phyloP scores from a whole-genome alignment of 257 asterid species.

The Paraleonurus japonicus region DNA sequence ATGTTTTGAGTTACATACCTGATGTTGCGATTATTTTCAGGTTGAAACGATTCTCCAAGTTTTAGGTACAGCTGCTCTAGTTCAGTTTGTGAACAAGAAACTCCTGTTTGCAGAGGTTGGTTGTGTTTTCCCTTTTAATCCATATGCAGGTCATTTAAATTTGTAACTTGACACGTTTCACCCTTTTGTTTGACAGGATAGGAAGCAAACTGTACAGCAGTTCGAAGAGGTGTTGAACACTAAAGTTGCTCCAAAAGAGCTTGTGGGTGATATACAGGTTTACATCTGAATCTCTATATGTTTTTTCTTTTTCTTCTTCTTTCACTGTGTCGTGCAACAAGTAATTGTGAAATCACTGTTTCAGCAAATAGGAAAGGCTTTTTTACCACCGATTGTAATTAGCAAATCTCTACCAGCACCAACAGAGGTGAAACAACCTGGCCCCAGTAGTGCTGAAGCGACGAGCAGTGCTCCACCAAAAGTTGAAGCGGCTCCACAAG shows the following conservation, averaged over 20 bases:
- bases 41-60: conserved; percentile 87
- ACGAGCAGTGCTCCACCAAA: neutral
- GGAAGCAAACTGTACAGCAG: conserved; percentile 74
- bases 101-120: conserved; percentile 85
- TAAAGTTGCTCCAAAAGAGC: conserved; percentile 76
- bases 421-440: conserved; percentile 38
- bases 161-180: neutral
- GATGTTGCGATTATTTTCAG: conserved; percentile 36
- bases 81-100: conserved; percentile 85
- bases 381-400: conserved; percentile 55
- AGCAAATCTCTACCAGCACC: conserved; percentile 69
- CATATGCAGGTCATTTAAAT: neutral
- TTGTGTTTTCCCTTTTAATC: neutral
- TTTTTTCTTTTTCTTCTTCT: neutral
- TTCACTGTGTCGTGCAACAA: neutral
- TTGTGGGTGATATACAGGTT: conserved; percentile 91
- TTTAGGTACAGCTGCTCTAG: conserved; percentile 79
- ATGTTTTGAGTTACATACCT: neutral
- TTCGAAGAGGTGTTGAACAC: conserved; percentile 67
- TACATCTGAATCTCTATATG: neutral
- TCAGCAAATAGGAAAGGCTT: conserved; percentile 88
- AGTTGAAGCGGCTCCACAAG: conserved; percentile 25
- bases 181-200: conserved; percentile 59
- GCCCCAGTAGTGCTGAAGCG: conserved; percentile 32
- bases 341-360: neutral